phyloP scores from a whole-genome alignment of 2,329 filamentous ascomycete species.

The Tolypocladium amazonense region DNA sequence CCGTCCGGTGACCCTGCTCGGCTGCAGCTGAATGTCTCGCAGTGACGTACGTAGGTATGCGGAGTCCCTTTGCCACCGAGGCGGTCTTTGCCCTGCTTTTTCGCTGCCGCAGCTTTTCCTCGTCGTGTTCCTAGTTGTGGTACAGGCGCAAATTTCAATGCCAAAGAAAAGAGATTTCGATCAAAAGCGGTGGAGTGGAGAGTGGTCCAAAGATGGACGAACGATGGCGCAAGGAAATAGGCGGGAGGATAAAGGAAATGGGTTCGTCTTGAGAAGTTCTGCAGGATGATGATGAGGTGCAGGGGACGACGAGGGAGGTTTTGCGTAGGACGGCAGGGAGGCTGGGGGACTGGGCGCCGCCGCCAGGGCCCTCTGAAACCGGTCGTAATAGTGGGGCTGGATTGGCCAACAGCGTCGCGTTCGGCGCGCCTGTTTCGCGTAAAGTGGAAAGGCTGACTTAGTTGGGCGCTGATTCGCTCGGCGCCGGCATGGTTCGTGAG shows the following conservation, averaged over 20 bases:
- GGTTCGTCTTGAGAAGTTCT: not conserved
- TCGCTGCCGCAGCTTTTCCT: not conserved
- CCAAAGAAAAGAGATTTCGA: not conserved
- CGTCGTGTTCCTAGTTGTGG: not conserved
- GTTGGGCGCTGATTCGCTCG: not conserved
- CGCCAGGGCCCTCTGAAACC: not conserved
- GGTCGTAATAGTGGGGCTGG: not conserved
- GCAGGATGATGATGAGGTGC: not conserved
- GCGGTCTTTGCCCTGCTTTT: not conserved
- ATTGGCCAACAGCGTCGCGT: not conserved
- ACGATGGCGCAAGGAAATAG: not conserved
- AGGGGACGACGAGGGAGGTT: not conserved
- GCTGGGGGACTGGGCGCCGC: not conserved
- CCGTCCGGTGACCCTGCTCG: not conserved
- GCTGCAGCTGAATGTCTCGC: not conserved
- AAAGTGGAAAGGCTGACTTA: slow-evolving; percentile 9
- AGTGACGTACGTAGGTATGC: not conserved
- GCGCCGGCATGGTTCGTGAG: no score
- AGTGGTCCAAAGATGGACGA: not conserved
- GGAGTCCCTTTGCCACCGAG: not conserved
- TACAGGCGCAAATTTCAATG: not conserved
- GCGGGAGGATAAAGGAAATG: not conserved
- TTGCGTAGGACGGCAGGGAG: not conserved
- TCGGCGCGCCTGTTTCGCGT: slow-evolving; percentile 18
- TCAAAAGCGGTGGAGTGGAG: not conserved